phyloP scores from a whole-genome alignment of 176 grass and related monocot genomes.

The Saccharum officinarum region DNA sequence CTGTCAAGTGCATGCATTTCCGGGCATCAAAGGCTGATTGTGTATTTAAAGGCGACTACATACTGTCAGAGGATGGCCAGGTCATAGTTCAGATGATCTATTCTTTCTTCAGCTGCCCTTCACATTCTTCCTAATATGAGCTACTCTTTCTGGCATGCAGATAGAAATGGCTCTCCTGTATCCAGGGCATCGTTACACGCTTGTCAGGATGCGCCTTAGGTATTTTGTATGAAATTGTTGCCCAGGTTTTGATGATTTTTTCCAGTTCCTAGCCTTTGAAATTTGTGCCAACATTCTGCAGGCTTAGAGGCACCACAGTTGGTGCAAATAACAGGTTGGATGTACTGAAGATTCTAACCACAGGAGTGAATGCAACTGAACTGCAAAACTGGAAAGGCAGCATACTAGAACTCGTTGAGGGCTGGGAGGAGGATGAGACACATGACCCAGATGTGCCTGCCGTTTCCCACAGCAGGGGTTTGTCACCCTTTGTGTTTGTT shows the following conservation, averaged over 20 bases:
- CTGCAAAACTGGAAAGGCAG: conserved; percentile 62
- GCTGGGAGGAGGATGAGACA: conserved; percentile 91
- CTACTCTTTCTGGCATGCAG: conserved; percentile 46
- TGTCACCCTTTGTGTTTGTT: conserved; percentile 87
- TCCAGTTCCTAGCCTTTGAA: conserved; percentile 11
- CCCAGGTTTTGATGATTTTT: not conserved
- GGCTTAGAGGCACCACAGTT: conserved; percentile 79
- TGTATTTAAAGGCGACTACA: conserved; percentile 93
- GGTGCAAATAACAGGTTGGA: conserved; percentile 92
- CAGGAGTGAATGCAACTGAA: conserved; percentile 81
- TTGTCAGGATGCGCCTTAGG: conserved; percentile 85
- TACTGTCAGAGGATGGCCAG: conserved; percentile 63
- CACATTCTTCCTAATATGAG: conserved; percentile 13
- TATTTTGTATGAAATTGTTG: conserved; percentile 26
- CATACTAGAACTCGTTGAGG: conserved; percentile 73
- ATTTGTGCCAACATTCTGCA: conserved; percentile 20
- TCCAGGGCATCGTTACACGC: conserved; percentile 67
- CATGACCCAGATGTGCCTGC: conserved; percentile 91
- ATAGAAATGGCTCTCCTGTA: conserved; percentile 81
- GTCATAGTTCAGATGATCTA: conserved; percentile 38
- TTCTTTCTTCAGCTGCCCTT: not conserved
- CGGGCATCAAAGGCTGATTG: conserved; percentile 75
- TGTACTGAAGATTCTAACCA: conserved; percentile 83
- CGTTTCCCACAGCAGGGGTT: conserved; percentile 81
- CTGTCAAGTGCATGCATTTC: conserved; percentile 92